Conservation (phyloP, 345 rosid genomes). For the Arabidopsis arenosa region DNA sequence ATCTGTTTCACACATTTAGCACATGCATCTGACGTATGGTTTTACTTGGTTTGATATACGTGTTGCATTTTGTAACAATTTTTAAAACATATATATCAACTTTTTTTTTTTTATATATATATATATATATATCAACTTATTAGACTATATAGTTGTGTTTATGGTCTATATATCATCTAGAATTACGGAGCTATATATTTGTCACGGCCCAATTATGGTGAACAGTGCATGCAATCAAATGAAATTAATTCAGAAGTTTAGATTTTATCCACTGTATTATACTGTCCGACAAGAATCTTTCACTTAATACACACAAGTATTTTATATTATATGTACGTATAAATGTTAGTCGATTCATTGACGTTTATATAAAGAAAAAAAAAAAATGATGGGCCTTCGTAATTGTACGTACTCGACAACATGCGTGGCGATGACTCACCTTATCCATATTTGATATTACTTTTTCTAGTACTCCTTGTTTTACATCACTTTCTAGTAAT, state of each 20-base stretch:
- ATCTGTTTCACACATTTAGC: constrained; percentile 17
- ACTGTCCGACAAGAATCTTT: constrained; percentile 24
- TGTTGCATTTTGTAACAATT: constrained; percentile 14
- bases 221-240: not conserved
- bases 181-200: not conserved
- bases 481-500: constrained; percentile 7
- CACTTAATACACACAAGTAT: constrained; percentile 14
- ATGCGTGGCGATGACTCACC: constrained; percentile 49
- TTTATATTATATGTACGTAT: not conserved
- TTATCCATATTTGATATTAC: constrained; percentile 39
- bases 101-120: too few species aligned
- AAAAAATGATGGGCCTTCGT: constrained; percentile 28
- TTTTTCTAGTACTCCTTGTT: constrained; percentile 1
- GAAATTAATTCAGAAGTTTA: not conserved
- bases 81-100: not conserved
- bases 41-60: constrained; percentile 6
- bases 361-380: not conserved
- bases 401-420: constrained; percentile 43
- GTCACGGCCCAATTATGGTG: too few species aligned
- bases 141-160: not conserved
- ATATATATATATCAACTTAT: not conserved
- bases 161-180: not conserved
- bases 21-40: constrained; percentile 27
- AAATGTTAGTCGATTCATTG: constrained; percentile 7
- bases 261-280: constrained; percentile 8